Base-by-base conservation (phyloP, 2,329 filamentous ascomycete genomes). In the Mycocentrospora acerina region DNA sequence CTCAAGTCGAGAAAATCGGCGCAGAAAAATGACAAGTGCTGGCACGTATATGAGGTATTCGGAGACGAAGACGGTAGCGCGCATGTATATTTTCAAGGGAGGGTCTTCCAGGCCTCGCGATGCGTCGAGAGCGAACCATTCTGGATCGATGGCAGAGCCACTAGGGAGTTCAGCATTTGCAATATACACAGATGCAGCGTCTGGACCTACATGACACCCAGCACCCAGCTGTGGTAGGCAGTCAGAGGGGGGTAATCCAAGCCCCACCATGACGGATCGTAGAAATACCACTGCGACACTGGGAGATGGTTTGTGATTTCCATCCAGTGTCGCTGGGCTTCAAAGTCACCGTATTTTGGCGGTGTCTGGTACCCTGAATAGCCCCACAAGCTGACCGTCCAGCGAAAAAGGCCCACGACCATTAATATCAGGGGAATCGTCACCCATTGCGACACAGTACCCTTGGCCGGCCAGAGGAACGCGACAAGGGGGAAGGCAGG, bases 271-370 rank as follows among this genome's bases (percentile, higher is more conserved):
- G 91, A 78, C 29, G 97, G 75, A 64, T 98, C 90, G 67, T 98
- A 89, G 62, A 95, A 95, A 69, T 98, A 98, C 93, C 94, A 98
- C 67, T 93, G 86, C 9, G 89, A 93, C 25, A 94, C 77, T 11
- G 93, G 93, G 2, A 98, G 75, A 43, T 95, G 82, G 7, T 82
- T 87, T 2, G 93, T 96, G 51, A 98, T 76, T 63, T 98, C 93
- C 90, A 98, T 95, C 93, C 93, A 98, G 69, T 98, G 93, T 56
- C 93, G 77, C 68, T 98, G 93, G 3, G 94, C 93, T 73, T 98
- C 93, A 70, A 95, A 98, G 69, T 98, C 93, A 51, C 93, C 93
- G 62, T 90, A 87, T 82, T 96, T 90, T 5, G 93, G 93, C 24
- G 90, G 90, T 44, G 80, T 81, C 42, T 85, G 75, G 59, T 85